Evolutionary conservation across 2,329 filamentous ascomycete genomes (phyloP).

Genomic region (Alternaria hordeiaustralica): DNA sequence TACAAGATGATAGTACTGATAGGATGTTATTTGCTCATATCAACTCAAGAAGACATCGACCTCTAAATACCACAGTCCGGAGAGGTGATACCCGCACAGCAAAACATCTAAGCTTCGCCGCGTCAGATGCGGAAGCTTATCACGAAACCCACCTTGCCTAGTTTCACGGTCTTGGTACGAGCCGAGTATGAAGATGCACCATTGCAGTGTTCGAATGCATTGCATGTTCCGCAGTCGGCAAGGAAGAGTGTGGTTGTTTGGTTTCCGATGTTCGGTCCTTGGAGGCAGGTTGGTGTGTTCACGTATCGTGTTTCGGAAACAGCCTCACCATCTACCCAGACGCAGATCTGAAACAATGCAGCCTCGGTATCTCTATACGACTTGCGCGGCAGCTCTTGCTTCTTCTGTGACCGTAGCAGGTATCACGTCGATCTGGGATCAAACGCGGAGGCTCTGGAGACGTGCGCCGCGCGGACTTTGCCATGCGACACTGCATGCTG

Average conservation of each 20-base stretch:
- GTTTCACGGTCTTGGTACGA: constrained; percentile 31
- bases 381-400: neutral
- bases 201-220: constrained; percentile 1
- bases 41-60: neutral
- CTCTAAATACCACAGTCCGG: constrained; percentile 2
- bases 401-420: neutral
- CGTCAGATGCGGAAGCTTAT: constrained; percentile 27
- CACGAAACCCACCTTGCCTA: constrained; percentile 22
- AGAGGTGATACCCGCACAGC: neutral
- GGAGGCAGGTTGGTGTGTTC: constrained; percentile 4
- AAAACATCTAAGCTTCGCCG: constrained; percentile 18
- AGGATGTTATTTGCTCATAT: constrained; percentile 5
- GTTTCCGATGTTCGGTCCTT: constrained; percentile 15
- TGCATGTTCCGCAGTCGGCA: constrained; percentile 12
- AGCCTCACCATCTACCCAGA: constrained; percentile 35
- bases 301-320: constrained; percentile 27
- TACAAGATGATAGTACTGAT: constrained; percentile 23
- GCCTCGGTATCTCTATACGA: constrained; percentile 5
- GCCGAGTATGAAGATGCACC: neutral
- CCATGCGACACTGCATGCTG: neutral
- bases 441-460: neutral
- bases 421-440: neutral
- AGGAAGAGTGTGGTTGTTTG: constrained; percentile 19
- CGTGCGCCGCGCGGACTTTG: neutral
- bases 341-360: constrained; percentile 35